A percentile compares a stretch with the other conserved stretches of the same genome.
phyloP scores from a whole-genome alignment of 2,329 filamentous ascomycete genomes.

The Capronia coronata region DNA sequence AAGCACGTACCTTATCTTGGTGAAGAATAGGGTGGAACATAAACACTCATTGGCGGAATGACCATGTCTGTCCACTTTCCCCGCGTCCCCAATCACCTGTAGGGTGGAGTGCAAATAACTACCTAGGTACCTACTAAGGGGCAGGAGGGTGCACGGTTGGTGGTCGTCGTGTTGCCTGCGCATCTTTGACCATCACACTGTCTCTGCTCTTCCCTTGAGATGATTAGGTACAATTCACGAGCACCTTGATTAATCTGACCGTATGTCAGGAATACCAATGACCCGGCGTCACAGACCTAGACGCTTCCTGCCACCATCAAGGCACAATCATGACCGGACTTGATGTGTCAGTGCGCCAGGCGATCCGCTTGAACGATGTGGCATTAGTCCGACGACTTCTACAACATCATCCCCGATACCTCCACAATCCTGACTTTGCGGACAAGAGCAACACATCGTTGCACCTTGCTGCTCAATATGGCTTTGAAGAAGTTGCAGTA shows the following conservation, averaged over 20 bases:
- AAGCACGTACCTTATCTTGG: too few relatives aligned
- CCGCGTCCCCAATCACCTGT: background rate
- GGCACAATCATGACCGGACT: slow-evolving; percentile 13
- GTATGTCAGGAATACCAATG: background rate
- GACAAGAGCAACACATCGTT: slow-evolving; percentile 75
- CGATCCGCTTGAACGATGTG: slow-evolving; percentile 68
- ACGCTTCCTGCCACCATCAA: background rate
- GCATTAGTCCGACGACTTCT: slow-evolving; percentile 71
- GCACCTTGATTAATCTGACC: background rate
- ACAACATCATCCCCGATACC: slow-evolving; percentile 59
- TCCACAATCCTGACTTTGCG: slow-evolving; percentile 73
- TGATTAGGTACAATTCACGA: background rate
- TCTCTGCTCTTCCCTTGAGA: background rate
- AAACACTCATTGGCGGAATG: background rate
- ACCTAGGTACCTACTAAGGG: too few relatives aligned
- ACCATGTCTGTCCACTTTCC: background rate
- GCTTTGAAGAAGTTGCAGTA: slow-evolving; percentile 60
- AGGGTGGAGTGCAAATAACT: too few relatives aligned
- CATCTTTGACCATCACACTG: background rate
- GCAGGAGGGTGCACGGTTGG: too few relatives aligned
- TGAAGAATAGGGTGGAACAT: too few relatives aligned
- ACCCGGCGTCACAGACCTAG: background rate
- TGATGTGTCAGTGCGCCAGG: slow-evolving; percentile 48
- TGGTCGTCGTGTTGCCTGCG: too few relatives aligned
- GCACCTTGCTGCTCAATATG: slow-evolving; percentile 70